Base-by-base conservation (phyloP, 148 eudicot genomes). In the Vaccinium corymbosum region DNA sequence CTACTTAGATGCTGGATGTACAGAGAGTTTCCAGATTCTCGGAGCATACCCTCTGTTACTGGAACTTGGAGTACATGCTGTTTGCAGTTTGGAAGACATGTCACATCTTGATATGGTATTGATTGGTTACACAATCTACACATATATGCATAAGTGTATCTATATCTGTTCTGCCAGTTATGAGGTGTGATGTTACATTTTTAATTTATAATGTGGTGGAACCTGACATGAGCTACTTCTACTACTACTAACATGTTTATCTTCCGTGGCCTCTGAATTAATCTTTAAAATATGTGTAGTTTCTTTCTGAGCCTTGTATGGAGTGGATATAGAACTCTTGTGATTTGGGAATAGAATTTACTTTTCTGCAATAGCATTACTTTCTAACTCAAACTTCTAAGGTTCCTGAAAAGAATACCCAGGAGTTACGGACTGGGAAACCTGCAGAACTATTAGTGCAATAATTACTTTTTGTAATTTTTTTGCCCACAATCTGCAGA, bases 11-110 rank as follows among this genome's bases (percentile, higher is more conserved):
- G 94, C 94, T 80, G 99, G 99, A 81, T 93, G 94, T 86, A 89
- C 99, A 5, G 98, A 97, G 90, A 93, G 99, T 88, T 97, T 93
- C 89, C 94, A 97, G 81, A 89, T 87, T 86, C 86, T 94, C 79
- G 99, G 99, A 76, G 99, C 95, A 79, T 92, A 90, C 68, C 89
- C 97, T 83, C 77, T 93, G 87, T 83, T 97, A 70, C 81, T 97
- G 86, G 98, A 97, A 87, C 91, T 92, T 81, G 98, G 99, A 59
- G 98, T 87, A 38, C 91, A 90, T 16, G 91, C 93, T 81, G 86
- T 96, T 85, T 94, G 98, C 89, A 92, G 94, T 93, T 91, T 96
- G 94, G 98, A 96, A 89, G 91, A 91, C 90, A 88, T 91, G 90
- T 92, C 97, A 75, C 79, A 91, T 79, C 91, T 94, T 91, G 97